Conservation (phyloP, 768 basidiomycete genomes). For the Pleurotus djamor region DNA sequence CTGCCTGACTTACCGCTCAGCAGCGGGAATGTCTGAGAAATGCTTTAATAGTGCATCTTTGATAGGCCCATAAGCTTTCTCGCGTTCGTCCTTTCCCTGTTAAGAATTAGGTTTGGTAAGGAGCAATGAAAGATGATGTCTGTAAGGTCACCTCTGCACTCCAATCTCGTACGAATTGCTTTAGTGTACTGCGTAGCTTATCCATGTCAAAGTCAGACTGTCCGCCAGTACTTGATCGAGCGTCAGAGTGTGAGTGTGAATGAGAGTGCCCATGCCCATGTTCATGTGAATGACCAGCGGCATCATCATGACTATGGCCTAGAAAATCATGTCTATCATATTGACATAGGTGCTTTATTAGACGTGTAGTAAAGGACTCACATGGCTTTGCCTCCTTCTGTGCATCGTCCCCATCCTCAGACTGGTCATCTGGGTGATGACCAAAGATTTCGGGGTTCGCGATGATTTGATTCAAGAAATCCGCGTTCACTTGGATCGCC, state of each 20-base stretch:
- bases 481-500: conserved; percentile 77
- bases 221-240: conserved; percentile 26
- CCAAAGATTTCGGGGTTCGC: conserved; percentile 83
- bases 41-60: conserved; percentile 67
- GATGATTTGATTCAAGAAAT: conserved; percentile 74
- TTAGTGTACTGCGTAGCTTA: conserved; percentile 87
- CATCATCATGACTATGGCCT: too few species aligned
- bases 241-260: conserved; percentile 22
- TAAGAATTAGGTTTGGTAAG: neutral
- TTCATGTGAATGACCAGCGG: too few species aligned
- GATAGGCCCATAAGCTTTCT: conserved; percentile 79
- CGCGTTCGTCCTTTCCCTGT: conserved; percentile 76
- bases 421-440: conserved; percentile 31
- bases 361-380: neutral
- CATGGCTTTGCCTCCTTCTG: neutral
- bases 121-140: neutral
- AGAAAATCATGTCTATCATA: too few species aligned
- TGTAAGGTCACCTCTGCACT: conserved; percentile 61
- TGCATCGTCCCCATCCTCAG: conserved; percentile 19
- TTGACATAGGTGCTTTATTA: too few species aligned
- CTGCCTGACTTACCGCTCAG: conserved; percentile 45
- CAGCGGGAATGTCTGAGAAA: conserved; percentile 52
- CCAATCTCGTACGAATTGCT: conserved; percentile 95
- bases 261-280: conserved; percentile 20
- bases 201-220: conserved; percentile 82